Base-by-base conservation (phyloP, 1,284 basidiomycete species). In the Microbotryum lychnidis-dioicae region DNA sequence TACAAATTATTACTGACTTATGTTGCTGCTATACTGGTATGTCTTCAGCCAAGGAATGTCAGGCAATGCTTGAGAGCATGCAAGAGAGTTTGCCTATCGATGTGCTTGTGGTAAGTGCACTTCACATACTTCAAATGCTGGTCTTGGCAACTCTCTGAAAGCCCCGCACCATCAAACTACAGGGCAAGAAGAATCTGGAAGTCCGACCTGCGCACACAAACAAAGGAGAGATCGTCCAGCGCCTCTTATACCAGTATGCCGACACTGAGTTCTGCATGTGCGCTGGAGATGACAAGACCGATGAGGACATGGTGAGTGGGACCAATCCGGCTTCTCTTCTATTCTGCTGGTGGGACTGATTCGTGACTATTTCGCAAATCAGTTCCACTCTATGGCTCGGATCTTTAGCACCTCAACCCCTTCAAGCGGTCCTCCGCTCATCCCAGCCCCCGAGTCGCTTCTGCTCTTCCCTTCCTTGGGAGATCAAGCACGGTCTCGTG, bases 111-210 rank as follows among this genome's bases (percentile, higher is more conserved):
- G 67, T 66, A 18, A 25, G 60, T 44, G 7, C 50, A 14, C 18
- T 16, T 25, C 45, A 33, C 47, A 10, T 44, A 25, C 44, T 46
- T 21, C 7, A 29, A 31, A 52, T 29, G 14, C 44, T 48, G 27
- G 45, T 33, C 20, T 20, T 29, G 27, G 52, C 29, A 21, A 49
- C 6, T 5, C 25, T 42, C 16, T 27, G n/a, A 12, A 29, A 21
- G 6, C 31, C 7, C 18, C 5, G 23, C 45, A 33, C 37, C 12
- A 29, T 53, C 8, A 9, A 20, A 8, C 3, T 23, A 44, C 64
- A 67, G 59, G 94, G 94, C 44, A 97, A 97, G 81, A 97, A 97
- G 84, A 97, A 97, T 76, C 81, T 98, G 57, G 94, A 98, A 78
- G 93, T 97, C 27, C 85, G 94, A 61, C 94, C 93, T 3, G 45